Evolutionary conservation across 2,329 filamentous ascomycete species (phyloP), one percentile per base, ranked within the genome.

Genomic region (Aciculosporium take): DNA sequence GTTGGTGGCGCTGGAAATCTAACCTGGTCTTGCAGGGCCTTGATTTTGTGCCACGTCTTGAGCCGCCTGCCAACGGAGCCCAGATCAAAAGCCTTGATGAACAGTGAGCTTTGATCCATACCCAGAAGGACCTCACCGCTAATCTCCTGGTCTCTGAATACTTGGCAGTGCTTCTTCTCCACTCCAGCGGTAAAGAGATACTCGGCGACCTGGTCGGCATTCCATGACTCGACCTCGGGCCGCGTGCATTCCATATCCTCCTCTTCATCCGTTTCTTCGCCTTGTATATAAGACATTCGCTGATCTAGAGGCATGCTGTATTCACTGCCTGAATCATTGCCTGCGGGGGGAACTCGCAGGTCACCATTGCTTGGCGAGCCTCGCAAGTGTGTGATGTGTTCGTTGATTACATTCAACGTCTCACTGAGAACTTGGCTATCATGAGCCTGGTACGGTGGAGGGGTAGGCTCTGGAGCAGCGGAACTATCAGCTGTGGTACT

Each of bases 11-110:
- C 21, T 60, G 48, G 34, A 50, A 51, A 72, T 48, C 74, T 81
- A 32, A 91, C 79, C 59, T 95, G 86, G 53, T 94, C 84, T 57
- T 96, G 89, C 48, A 96, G 71, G 3, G 77, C 69, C 61, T 94
- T 94, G 59, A 96, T 88, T 62, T 91, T 94, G 61, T 95, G 86
- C 89, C 89, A 96, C 2, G 88, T 94, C 60, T 93, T 93, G 46
- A 96, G 64, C 46, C 89, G 75, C 43, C 85, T 75, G 7, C 89
- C 89, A 51, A 96, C 88, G 3, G 88, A 85, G 15, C 89, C 89
- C 49, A 96, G 71, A 51, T 95, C 85, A 52, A 95, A 94, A 36
- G 91, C 88, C 56, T 94, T 94, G 66, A 96, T 81, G 58, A 95
- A 94, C 13, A 96, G 71, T 30, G 91, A 93, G 43, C 85, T 84